phyloP scores from a whole-genome alignment of 306 rosid species.

The Begonia loranthoides region DNA sequence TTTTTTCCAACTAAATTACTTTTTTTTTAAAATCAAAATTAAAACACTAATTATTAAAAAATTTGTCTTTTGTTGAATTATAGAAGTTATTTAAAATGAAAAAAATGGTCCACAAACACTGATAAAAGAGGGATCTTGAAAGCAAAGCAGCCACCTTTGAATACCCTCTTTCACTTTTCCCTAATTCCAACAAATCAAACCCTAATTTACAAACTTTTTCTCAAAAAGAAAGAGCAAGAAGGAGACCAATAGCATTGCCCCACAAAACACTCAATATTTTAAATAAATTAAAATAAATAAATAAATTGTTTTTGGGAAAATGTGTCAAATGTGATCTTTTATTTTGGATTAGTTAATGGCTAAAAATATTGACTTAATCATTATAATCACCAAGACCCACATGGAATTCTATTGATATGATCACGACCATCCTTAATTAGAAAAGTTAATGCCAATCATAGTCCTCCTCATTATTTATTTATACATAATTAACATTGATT shows the following conservation, averaged over 20 bases:
- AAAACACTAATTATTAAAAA: too few species aligned
- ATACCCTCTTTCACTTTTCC: conserved; percentile 14
- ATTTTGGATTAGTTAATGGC: conserved; percentile 20
- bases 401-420: conserved; percentile 27
- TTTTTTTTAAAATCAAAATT: too few species aligned
- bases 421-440: neutral
- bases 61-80: too few species aligned
- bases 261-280: conserved; percentile 7
- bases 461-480: neutral
- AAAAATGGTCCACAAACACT: too few species aligned
- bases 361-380: conserved; percentile 51
- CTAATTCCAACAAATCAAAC: conserved; percentile 62
- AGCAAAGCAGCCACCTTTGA: conserved; percentile 41
- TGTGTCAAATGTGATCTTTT: conserved; percentile 9
- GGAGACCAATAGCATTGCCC: conserved; percentile 19
- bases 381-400: conserved; percentile 44
- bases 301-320: conserved; percentile 37
- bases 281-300: conserved; percentile 8
- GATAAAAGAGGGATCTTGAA: conserved; percentile 29
- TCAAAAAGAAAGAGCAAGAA: conserved; percentile 48
- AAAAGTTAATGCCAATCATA: conserved; percentile 9
- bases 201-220: conserved; percentile 47
- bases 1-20: too few species aligned
- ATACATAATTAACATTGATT: too few species aligned
- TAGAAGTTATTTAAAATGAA: too few species aligned